Evolutionary conservation across 2,329 filamentous ascomycete species (phyloP).

Genomic region (Pseudogymnoascus verrucosus): DNA sequence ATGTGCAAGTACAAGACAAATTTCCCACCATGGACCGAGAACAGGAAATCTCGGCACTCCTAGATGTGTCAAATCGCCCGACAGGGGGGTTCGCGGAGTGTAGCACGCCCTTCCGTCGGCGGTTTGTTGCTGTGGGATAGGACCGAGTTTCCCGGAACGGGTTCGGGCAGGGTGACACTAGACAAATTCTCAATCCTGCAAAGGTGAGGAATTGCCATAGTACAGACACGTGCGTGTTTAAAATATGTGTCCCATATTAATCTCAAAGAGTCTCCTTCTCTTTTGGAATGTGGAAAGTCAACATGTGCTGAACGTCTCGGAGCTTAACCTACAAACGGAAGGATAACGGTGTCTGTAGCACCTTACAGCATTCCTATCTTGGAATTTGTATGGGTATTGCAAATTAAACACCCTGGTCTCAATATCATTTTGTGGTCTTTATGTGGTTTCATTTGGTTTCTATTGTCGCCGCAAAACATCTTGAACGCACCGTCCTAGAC

Average conservation of each 20-base stretch:
- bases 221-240: neutral
- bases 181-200: neutral
- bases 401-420: neutral
- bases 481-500: neutral
- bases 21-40: neutral
- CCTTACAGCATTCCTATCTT: neutral
- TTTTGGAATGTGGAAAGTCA: neutral
- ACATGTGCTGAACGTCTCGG: neutral
- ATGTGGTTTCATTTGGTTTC: constrained; percentile 3
- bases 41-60: neutral
- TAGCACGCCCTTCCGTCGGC: neutral
- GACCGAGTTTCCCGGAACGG: constrained; percentile 1
- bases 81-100: neutral
- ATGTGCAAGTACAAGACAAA: constrained; percentile 1
- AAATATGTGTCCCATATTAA: neutral
- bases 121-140: neutral
- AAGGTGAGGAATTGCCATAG: neutral
- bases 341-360: neutral
- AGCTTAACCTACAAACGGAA: neutral
- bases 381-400: neutral
- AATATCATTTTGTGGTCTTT: neutral
- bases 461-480: neutral
- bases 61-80: neutral
- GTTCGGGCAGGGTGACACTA: neutral
- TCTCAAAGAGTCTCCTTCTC: neutral